A percentile compares a stretch with the other conserved stretches of the same genome.
These are phyloP conservation scores for Gossypium australe DNA, from an alignment of 345 rosid species.

Conservation along the genomic window DNA sequence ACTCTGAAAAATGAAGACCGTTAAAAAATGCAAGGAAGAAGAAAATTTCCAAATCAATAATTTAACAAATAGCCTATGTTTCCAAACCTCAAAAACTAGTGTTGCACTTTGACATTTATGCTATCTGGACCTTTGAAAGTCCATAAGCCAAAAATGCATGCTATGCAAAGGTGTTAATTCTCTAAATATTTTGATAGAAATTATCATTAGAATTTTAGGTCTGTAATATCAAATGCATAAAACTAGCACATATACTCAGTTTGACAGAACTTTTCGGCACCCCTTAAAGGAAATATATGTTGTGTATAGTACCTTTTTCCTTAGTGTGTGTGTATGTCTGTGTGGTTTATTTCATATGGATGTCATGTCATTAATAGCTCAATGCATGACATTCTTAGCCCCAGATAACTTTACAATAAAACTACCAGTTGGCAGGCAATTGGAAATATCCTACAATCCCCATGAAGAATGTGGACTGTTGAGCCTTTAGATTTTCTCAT, in stretches of 20 bases:
- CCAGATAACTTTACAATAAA: not conserved
- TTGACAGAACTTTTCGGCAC: not conserved
- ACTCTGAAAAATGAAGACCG: conserved; percentile 2
- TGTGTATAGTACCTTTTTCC: not conserved
- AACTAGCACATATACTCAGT: not conserved
- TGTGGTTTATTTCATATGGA: not conserved
- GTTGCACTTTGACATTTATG: not conserved
- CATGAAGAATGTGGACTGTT: not conserved
- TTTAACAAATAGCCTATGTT: not conserved
- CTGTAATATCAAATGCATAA: not conserved
- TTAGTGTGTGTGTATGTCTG: not conserved
- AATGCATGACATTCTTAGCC: not conserved
- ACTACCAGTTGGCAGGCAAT: not conserved
- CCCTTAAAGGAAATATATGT: not conserved
- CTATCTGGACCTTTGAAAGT: not conserved
- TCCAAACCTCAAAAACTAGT: not conserved
- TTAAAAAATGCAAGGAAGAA: not conserved
- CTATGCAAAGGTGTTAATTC: not conserved
- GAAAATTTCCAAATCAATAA: not conserved
- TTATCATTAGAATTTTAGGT: not conserved
- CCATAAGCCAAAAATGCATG: not conserved
- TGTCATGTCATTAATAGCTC: not conserved
- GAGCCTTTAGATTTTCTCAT: not conserved
- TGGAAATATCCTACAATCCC: conserved; percentile 1
- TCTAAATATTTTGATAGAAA: not conserved